Percentiles rank a stretch among this genome's conserved stretches.
These are phyloP conservation scores for Pugionium dolabratum DNA, from an alignment of 345 rosid species.

Conservation along the genomic window DNA sequence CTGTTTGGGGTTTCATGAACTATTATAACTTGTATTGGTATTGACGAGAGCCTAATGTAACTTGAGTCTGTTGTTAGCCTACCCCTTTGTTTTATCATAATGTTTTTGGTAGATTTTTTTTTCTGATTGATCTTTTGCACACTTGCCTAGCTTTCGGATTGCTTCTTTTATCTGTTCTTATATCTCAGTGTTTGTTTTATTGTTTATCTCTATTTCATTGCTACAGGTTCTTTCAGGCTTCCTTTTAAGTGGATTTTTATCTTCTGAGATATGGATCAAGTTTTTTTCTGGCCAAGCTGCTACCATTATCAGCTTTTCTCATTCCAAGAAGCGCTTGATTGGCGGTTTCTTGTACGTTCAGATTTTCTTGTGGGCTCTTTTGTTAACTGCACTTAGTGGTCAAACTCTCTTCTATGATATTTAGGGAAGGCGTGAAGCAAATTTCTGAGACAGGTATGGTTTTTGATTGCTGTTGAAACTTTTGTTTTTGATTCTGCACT, in stretches of 20 bases:
- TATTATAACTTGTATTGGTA: neutral
- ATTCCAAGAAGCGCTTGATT: slow-evolving; percentile 85
- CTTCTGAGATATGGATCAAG: slow-evolving; percentile 72
- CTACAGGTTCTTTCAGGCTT: slow-evolving; percentile 58
- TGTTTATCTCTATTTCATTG: slow-evolving; percentile 14
- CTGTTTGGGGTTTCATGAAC: neutral
- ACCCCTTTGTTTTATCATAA: neutral
- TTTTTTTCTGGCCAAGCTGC: slow-evolving; percentile 64
- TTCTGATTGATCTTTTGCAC: neutral
- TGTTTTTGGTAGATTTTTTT: neutral
- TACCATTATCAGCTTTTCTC: slow-evolving; percentile 60
- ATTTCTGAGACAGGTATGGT: slow-evolving; percentile 60
- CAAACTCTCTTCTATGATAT: slow-evolving; percentile 46
- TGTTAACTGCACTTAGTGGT: slow-evolving; percentile 86
- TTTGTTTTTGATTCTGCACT: slow-evolving; percentile 18
- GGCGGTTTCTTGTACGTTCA: slow-evolving; percentile 83
- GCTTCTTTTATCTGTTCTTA: neutral
- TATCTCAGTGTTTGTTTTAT: neutral
- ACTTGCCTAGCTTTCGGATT: slow-evolving; percentile 5
- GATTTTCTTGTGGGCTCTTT: slow-evolving; percentile 84
- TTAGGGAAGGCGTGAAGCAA: slow-evolving; percentile 57
- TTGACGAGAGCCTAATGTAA: slow-evolving; percentile 11
- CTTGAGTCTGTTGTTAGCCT: slow-evolving; percentile 5
- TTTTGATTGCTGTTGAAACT: slow-evolving; percentile 43
- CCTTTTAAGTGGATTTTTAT: slow-evolving; percentile 44